Evolutionary conservation across 1,139 yeast genomes (phyloP).

Genomic region (Blastobotrys illinoisensis): DNA sequence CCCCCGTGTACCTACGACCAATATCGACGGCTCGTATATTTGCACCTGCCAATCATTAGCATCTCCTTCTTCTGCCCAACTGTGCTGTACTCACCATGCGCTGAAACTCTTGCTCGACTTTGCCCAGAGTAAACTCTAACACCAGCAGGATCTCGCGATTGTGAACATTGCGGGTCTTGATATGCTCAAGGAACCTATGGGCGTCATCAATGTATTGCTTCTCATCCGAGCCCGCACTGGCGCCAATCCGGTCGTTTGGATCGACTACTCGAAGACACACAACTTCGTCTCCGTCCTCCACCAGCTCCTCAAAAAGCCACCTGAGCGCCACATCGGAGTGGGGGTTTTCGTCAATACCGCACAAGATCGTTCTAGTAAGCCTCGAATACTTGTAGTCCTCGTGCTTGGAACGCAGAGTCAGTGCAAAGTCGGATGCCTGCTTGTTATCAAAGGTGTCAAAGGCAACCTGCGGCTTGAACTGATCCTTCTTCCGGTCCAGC

Average conservation of each 20-base stretch:
- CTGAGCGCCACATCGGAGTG: conserved; percentile 56
- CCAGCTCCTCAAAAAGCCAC: conserved; percentile 63
- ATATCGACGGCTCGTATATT: conserved; percentile 60
- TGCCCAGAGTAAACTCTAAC: conserved; percentile 58
- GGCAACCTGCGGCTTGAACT: conserved; percentile 39
- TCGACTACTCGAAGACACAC: conserved; percentile 58
- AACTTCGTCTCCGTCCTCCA: conserved; percentile 59
- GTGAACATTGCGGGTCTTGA: conserved; percentile 36
- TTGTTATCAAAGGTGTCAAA: conserved; percentile 49
- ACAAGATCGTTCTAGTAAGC: conserved; percentile 55
- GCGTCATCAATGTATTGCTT: conserved; percentile 38
- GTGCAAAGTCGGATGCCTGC: conserved; percentile 38
- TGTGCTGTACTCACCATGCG: conserved; percentile 43
- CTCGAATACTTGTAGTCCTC: conserved; percentile 50
- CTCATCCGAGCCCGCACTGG: conserved; percentile 22
- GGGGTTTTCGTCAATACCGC: conserved; percentile 54
- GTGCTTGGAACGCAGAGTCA: conserved; percentile 53
- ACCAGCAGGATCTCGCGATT: conserved; percentile 40
- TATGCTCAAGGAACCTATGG: conserved; percentile 35
- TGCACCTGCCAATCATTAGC: conserved; percentile 23
- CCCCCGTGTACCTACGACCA: conserved; percentile 59
- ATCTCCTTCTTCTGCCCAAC: too few species aligned
- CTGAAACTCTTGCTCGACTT: conserved; percentile 50
- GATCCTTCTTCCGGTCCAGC: not conserved
- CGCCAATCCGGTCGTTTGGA: conserved; percentile 18